A percentile compares a stretch with the other conserved stretches of the same genome.
phyloP scores from a whole-genome alignment of 192 early-diverging fungal species.

The Entomortierella beljakovae region DNA sequence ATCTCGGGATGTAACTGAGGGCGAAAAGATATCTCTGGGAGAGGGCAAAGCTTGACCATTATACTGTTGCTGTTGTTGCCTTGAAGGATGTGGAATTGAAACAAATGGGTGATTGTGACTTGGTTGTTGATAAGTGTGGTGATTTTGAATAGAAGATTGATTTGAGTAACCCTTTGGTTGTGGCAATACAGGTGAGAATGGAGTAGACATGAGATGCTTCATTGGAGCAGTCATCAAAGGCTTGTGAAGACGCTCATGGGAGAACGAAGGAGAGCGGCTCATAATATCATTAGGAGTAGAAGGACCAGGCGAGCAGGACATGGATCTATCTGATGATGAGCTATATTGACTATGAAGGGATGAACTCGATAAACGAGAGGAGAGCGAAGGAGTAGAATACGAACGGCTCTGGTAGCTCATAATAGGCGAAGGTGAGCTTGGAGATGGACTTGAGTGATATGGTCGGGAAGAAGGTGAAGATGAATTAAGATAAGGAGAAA shows the following conservation, averaged over 20 bases:
- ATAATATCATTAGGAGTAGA: slow-evolving; percentile 33
- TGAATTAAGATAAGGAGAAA: slow-evolving; percentile 13
- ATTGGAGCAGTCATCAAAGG: neutral
- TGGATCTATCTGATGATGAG: slow-evolving; percentile 34
- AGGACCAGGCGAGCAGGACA: slow-evolving; percentile 40
- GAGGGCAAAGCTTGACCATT: slow-evolving; percentile 18
- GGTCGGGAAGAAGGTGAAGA: slow-evolving; percentile 12
- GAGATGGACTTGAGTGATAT: slow-evolving; percentile 21
- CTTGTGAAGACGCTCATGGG: slow-evolving; percentile 42
- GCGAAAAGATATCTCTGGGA: slow-evolving; percentile 19
- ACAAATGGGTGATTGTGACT: slow-evolving; percentile 7
- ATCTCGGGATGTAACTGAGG: slow-evolving; percentile 27
- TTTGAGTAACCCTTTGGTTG: slow-evolving; percentile 21
- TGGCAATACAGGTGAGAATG: slow-evolving; percentile 20
- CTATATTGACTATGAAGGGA: slow-evolving; percentile 48
- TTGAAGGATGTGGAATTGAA: slow-evolving; percentile 36
- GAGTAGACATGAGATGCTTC: slow-evolving; percentile 18
- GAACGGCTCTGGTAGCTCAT: slow-evolving; percentile 30
- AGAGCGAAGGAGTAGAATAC: slow-evolving; percentile 35
- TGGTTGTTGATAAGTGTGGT: slow-evolving; percentile 23
- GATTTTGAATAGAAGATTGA: slow-evolving; percentile 6
- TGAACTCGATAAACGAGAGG: slow-evolving; percentile 37
- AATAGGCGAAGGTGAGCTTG: slow-evolving; percentile 15
- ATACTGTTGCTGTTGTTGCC: slow-evolving; percentile 31
- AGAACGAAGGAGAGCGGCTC: slow-evolving; percentile 49